A percentile compares a stretch with the other conserved stretches of the same genome.
Conservation (phyloP, 140 eudicot genomes). For the Stevia rebaudiana region DNA sequence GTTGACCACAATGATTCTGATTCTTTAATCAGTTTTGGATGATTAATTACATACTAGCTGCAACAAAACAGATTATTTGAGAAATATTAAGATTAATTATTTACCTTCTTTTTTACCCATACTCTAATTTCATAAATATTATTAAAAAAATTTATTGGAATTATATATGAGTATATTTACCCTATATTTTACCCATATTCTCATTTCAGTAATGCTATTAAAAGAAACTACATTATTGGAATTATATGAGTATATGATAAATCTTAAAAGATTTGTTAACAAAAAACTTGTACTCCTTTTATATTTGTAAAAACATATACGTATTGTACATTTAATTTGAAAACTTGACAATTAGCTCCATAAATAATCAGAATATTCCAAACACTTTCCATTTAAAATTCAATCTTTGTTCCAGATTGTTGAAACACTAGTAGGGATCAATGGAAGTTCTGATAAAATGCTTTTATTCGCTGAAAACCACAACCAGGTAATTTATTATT, state of each 20-base stretch:
- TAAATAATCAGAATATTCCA: neutral
- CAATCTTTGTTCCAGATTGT: constrained; percentile 48
- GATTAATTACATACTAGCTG: neutral
- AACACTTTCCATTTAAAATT: neutral
- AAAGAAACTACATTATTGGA: neutral
- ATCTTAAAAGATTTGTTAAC: no score
- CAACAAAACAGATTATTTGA: neutral
- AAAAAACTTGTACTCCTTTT: neutral
- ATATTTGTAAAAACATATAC: neutral
- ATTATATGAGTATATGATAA: neutral
- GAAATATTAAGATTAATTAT: neutral
- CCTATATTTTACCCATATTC: no score
- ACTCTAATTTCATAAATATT: neutral
- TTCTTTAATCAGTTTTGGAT: neutral
- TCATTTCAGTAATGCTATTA: neutral
- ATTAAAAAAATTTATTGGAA: neutral
- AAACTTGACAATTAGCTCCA: neutral
- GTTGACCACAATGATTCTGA: neutral
- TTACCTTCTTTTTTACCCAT: neutral
- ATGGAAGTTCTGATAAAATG: constrained; percentile 61
- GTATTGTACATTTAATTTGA: neutral
- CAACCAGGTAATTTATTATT: constrained; percentile 59
- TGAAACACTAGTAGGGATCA: constrained; percentile 56
- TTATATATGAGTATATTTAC: no score
- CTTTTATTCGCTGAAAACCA: constrained; percentile 88